Conservation (phyloP, 768 basidiomycete genomes). For the Lactifluus hygrophoroides region DNA sequence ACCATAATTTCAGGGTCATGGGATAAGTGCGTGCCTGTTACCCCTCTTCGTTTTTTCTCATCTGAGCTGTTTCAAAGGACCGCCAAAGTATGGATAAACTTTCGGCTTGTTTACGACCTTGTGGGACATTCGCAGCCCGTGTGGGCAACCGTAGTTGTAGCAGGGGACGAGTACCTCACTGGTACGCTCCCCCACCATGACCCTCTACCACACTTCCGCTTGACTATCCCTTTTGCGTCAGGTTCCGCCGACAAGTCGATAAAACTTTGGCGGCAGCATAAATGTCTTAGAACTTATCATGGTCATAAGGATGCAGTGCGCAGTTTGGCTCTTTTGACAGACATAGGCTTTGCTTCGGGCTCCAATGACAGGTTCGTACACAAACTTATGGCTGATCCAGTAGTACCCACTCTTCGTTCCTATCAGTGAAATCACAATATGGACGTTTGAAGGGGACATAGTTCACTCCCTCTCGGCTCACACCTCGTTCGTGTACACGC, state of each 20-base stretch:
- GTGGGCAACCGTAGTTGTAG: constrained; percentile 83
- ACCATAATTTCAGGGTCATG: constrained; percentile 90
- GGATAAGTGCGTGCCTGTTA: constrained; percentile 64
- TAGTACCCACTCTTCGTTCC: constrained; percentile 3
- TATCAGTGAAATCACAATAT: constrained; percentile 80
- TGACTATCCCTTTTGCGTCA: constrained; percentile 24
- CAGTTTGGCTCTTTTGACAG: constrained; percentile 67
- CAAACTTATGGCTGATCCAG: neutral
- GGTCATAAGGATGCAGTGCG: constrained; percentile 93
- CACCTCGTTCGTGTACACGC: constrained; percentile 92
- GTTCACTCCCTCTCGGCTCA: constrained; percentile 83
- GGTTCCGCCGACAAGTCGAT: constrained; percentile 95
- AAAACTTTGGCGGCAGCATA: constrained; percentile 77
- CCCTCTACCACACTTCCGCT: neutral
- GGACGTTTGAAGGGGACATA: constrained; percentile 75
- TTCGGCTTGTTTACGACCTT: constrained; percentile 61
- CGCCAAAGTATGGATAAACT: constrained; percentile 89
- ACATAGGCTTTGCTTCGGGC: constrained; percentile 91
- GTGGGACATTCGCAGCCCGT: constrained; percentile 86
- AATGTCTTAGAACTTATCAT: constrained; percentile 61
- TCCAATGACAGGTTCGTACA: constrained; percentile 78
- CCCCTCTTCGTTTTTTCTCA: neutral
- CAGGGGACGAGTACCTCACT: constrained; percentile 70
- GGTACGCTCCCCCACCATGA: constrained; percentile 38
- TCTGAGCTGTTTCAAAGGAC: constrained; percentile 44